Conservation (phyloP, 2,329 filamentous ascomycete species). For the Fusarium sp. region DNA sequence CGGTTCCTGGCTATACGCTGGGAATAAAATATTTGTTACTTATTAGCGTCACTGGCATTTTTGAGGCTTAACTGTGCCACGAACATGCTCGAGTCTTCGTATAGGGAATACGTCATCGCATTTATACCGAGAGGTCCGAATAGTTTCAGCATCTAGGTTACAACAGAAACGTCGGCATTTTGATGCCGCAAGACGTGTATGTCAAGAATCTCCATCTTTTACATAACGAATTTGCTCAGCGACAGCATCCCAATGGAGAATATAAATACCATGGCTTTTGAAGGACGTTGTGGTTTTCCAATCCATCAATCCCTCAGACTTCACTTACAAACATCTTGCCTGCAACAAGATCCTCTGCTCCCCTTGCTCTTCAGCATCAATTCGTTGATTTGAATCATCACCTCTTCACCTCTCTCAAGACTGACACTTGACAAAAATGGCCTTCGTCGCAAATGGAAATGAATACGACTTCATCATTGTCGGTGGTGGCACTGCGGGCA, state of each 20-base stretch:
- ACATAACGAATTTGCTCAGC: background rate
- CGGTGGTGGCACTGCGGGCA: no score
- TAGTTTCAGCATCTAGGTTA: background rate
- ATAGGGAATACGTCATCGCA: background rate
- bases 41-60: background rate
- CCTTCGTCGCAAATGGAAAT: constrained; percentile 9
- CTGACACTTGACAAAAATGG: background rate
- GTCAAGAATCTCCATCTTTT: background rate
- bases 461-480: background rate
- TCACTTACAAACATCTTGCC: background rate
- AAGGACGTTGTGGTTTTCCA: background rate
- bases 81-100: background rate
- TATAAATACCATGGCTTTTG: background rate
- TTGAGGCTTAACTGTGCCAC: no score
- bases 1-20: background rate
- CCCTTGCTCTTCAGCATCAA: background rate
- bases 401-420: background rate
- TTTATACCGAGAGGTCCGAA: constrained; percentile 7
- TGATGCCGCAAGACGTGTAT: background rate
- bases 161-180: constrained; percentile 2
- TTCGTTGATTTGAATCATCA: background rate
- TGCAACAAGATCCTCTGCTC: background rate
- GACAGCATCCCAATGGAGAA: background rate
- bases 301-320: background rate
- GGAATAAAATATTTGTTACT: background rate